Base-by-base conservation (phyloP, 352 stramenopile genomes). In the Phytophthora agathidicida region DNA sequence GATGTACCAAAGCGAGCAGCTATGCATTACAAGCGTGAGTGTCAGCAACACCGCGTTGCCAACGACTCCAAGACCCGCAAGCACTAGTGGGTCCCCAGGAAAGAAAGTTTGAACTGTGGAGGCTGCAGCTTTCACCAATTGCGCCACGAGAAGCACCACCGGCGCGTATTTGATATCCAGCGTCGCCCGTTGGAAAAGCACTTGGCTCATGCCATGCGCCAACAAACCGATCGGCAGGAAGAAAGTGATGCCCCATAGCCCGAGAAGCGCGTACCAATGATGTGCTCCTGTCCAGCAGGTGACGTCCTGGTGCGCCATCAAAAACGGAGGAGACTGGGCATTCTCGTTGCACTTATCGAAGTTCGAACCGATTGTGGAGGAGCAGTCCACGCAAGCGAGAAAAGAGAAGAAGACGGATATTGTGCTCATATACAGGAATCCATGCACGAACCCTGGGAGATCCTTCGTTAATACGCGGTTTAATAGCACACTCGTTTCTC, bases 381-480 rank as follows among this genome's bases (percentile, higher is more conserved):
- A 46, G 42, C 75, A 82, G 56, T 85, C 73, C 24, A 75, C 54
- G 39, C 73, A 86, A 11, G 73, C 58, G 7, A 86, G 53, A 23
- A 82, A 84, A 24, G 78, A 83, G 42, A 84, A 85, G 41, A 88
- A 88, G 9, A 71, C 77, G 2, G 77, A 79, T 36, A 88, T 77
- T 23, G 74, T 77, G 14, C 73, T 71, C 73, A 88, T 85, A 62
- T 85, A 88, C 11, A 85, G 52, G 24, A 82, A 77, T 5, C 75
- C 68, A 32, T 82, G 68, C 16, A 86, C 41, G 7, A 88, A 22
- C 2, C 60, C 60, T 19, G 78, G 75, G 13, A 88, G 54, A 44
- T 88, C 78, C 28, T 86, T 88, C 6, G 78, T 88, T 13, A 85
- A 41, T 17, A 83, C 36, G 0, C 66, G 70, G 60, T 89, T 81